Evolutionary conservation across 192 early-diverging fungal genomes (phyloP).

Genomic region (Funneliformis geosporum): DNA sequence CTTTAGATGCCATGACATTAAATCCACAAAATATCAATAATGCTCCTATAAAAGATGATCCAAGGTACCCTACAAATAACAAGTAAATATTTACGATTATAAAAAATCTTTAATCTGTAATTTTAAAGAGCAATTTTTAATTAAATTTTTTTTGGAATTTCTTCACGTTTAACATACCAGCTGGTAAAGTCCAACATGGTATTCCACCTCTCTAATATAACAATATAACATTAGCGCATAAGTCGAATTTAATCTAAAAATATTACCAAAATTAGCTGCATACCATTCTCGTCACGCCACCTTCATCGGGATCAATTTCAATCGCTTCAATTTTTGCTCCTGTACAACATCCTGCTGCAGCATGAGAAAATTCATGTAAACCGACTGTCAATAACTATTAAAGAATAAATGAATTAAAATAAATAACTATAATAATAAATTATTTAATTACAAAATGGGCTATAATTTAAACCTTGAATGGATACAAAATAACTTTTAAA

Average conservation of each 20-base stretch:
- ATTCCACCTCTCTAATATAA: slow-evolving; percentile 65
- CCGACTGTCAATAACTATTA: slow-evolving; percentile 82
- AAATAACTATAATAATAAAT: not conserved
- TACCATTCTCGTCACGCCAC: slow-evolving; percentile 82
- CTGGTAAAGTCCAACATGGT: slow-evolving; percentile 80
- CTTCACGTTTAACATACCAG: slow-evolving; percentile 48
- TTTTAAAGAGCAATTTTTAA: too few relatives aligned
- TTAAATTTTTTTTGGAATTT: too few relatives aligned
- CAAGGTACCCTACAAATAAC: slow-evolving; percentile 90
- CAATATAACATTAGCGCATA: too few relatives aligned
- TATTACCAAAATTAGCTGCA: too few relatives aligned
- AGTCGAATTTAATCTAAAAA: too few relatives aligned
- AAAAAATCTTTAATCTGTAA: too few relatives aligned
- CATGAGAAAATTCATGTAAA: slow-evolving; percentile 95
- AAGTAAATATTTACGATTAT: too few relatives aligned
- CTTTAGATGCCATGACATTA: slow-evolving; percentile 82
- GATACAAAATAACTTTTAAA: slow-evolving; percentile 82
- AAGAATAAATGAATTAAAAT: slow-evolving; percentile 13
- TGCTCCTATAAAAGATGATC: slow-evolving; percentile 85
- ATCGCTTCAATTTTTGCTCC: slow-evolving; percentile 88
- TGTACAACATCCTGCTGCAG: slow-evolving; percentile 81
- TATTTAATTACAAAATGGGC: not conserved
- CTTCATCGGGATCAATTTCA: slow-evolving; percentile 89
- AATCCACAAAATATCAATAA: slow-evolving; percentile 94
- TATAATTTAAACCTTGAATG: slow-evolving; percentile 74